These are phyloP conservation scores for Castanea mollissima DNA, from an alignment of 306 rosid genomes.

Conservation along the genomic window DNA sequence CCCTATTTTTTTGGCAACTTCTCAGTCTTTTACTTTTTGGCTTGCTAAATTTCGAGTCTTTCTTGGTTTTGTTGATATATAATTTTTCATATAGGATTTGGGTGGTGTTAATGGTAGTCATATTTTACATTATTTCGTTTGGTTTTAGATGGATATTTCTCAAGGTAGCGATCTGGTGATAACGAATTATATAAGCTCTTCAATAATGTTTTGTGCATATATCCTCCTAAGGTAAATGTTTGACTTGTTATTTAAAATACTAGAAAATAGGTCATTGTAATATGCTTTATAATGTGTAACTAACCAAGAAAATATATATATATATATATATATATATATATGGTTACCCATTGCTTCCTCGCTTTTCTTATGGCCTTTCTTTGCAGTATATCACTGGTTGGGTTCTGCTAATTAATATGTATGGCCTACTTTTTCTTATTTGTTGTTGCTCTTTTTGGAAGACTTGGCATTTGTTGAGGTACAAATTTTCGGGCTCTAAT, in stretches of 20 bases:
- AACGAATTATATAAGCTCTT: constrained; percentile 75
- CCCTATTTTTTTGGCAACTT: too few relatives aligned
- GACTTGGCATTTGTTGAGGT: not conserved
- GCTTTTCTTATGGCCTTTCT: not conserved
- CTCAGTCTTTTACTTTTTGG: too few relatives aligned
- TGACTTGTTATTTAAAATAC: not conserved
- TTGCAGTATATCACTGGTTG: not conserved
- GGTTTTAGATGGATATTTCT: too few relatives aligned
- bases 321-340: too few relatives aligned
- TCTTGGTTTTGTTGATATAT: too few relatives aligned
- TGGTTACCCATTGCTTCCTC: not conserved
- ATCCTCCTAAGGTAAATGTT: constrained; percentile 78
- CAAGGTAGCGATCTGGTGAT: constrained; percentile 43
- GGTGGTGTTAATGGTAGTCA: too few relatives aligned
- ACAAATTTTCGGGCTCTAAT: too few relatives aligned
- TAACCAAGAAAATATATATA: too few relatives aligned
- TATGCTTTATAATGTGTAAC: not conserved
- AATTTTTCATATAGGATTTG: too few relatives aligned
- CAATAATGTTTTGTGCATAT: constrained; percentile 63
- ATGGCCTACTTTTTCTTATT: not conserved
- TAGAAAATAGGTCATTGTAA: not conserved
- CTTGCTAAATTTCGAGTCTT: too few relatives aligned
- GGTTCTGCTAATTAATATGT: not conserved
- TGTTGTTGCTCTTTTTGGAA: not conserved
- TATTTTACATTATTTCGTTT: too few relatives aligned